A percentile compares a stretch with the other conserved stretches of the same genome.
phyloP scores from a whole-genome alignment of 768 basidiomycete genomes.

The Amanita subjunquillea region DNA sequence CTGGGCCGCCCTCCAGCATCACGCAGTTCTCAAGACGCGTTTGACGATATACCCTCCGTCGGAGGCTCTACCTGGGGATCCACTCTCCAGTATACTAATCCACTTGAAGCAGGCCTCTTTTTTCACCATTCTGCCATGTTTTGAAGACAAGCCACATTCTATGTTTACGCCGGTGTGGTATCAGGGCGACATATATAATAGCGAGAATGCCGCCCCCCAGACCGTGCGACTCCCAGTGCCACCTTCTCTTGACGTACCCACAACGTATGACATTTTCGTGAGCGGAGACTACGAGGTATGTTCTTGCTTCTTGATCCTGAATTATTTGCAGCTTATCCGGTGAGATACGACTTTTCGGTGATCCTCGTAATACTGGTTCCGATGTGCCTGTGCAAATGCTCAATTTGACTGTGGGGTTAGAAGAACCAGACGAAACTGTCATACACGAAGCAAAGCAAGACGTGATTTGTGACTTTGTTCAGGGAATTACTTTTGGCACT shows the following conservation, averaged over 20 bases:
- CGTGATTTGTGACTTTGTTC: slow-evolving; percentile 57
- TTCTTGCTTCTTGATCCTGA: neutral
- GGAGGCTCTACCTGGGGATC: neutral
- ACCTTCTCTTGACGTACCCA: slow-evolving; percentile 31
- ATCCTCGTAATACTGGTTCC: slow-evolving; percentile 36
- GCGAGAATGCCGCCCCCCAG: slow-evolving; percentile 42
- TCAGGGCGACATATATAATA: slow-evolving; percentile 77
- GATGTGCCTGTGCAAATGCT: slow-evolving; percentile 48
- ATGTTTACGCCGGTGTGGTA: slow-evolving; percentile 47
- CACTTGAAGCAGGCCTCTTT: slow-evolving; percentile 66
- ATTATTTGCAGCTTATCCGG: neutral
- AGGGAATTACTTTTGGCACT: slow-evolving; percentile 67
- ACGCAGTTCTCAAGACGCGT: slow-evolving; percentile 56
- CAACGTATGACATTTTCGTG: slow-evolving; percentile 58
- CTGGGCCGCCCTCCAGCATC: slow-evolving; percentile 82
- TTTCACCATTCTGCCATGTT: slow-evolving; percentile 53
- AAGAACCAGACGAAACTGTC: slow-evolving; percentile 19
- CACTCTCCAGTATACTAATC: slow-evolving; percentile 39
- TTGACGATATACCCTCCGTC: slow-evolving; percentile 46
- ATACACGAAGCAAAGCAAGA: slow-evolving; percentile 40
- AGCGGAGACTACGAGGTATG: slow-evolving; percentile 75
- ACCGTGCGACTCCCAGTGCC: slow-evolving; percentile 36
- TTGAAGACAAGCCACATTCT: slow-evolving; percentile 9
- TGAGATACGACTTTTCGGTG: slow-evolving; percentile 79
- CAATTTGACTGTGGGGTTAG: slow-evolving; percentile 35